Percentiles rank a stretch among this genome's conserved stretches.
These are phyloP conservation scores for Umbelopsis sp. DNA, from an alignment of 371 early-diverging fungal species.

Conservation along the genomic window DNA sequence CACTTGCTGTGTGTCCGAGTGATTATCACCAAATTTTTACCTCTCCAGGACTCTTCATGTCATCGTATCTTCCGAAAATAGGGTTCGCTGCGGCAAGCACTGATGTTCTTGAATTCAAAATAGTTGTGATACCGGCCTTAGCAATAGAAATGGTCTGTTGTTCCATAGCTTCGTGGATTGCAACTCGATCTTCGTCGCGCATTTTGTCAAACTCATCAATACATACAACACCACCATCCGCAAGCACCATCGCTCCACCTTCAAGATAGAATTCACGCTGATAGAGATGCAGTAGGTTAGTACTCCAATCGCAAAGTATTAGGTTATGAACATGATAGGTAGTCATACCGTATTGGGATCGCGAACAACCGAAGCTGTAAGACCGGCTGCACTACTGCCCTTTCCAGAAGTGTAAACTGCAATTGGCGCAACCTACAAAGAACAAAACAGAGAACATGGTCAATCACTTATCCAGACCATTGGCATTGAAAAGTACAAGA, in stretches of 20 bases:
- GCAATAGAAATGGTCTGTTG: conserved; percentile 99
- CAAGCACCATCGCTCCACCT: conserved; percentile 99
- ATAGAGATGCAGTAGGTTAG: conserved; percentile 1
- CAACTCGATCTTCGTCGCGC: conserved; percentile 99
- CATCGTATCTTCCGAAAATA: conserved; percentile 99
- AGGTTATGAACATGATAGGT: too few relatives aligned
- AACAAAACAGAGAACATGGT: not conserved
- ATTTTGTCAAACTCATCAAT: conserved; percentile 99
- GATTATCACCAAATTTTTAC: conserved; percentile 30
- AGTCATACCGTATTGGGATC: conserved; percentile 77
- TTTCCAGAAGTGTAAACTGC: conserved; percentile 99
- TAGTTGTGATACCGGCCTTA: conserved; percentile 99
- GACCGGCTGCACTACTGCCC: conserved; percentile 98
- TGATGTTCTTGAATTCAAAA: conserved; percentile 97
- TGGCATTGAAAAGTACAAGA: not conserved
- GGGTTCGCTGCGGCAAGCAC: conserved; percentile 99
- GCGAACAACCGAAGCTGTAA: conserved; percentile 98
- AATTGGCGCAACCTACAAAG: conserved; percentile 82
- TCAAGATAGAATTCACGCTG: conserved; percentile 98
- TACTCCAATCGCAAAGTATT: conserved; percentile 1
- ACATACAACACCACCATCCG: conserved; percentile 99
- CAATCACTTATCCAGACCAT: conserved; percentile 9
- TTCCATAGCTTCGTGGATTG: conserved; percentile 99
- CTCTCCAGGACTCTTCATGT: conserved; percentile 96
- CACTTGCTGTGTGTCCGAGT: not conserved